Evolutionary conservation across 495 filamentous ascomycete genomes (phyloP), one percentile per base, ranked within the genome.

Genomic region (Hypoxylon perforatum): DNA sequence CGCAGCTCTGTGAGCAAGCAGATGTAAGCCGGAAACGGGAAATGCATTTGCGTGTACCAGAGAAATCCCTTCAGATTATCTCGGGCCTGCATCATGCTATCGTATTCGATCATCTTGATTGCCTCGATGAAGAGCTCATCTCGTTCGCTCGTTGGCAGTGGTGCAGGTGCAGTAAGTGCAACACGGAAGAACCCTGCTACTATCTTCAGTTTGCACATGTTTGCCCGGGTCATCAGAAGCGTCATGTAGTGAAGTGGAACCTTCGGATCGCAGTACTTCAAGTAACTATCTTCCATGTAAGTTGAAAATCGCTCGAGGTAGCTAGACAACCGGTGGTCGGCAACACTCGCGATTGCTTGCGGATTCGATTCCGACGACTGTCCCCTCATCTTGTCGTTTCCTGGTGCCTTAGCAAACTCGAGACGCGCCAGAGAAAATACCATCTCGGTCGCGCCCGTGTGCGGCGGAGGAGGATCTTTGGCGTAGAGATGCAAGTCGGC

Each of bases 201-300:
- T 30, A 76, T 63, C 50, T 72, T 81, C 50, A 81, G 65, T 60
- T 85, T 86, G 76, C 77, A 82, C 9, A 86, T 74, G 10, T 77
- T 77, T 28, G 75, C 76, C 44, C 80, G 76, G 3, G 83, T 81
- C 76, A 82, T 82, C 19, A 83, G 65, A 17, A 84, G 39, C 0
- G 82, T 81, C 63, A 87, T 81, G 42, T 77, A 77, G 53, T 87
- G 83, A 36, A 91, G 75, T 5, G 88, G 89, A 17, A 88, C 80
- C 45, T 79, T 82, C 57, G 84, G 80, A 62, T 92, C 86, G 71
- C 86, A 89, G 39, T 84, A 77, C 47, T 78, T 77, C 12, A 91
- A 78, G 67, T 90, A 90, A 17, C 79, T 78, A 41, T 84, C 83
- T 57, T 89, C 86, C 38, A 89, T 79, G 28, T 84, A 80, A 38